phyloP scores from a whole-genome alignment of 23 red algal genomes.

The Cyanidium caldarium region DNA sequence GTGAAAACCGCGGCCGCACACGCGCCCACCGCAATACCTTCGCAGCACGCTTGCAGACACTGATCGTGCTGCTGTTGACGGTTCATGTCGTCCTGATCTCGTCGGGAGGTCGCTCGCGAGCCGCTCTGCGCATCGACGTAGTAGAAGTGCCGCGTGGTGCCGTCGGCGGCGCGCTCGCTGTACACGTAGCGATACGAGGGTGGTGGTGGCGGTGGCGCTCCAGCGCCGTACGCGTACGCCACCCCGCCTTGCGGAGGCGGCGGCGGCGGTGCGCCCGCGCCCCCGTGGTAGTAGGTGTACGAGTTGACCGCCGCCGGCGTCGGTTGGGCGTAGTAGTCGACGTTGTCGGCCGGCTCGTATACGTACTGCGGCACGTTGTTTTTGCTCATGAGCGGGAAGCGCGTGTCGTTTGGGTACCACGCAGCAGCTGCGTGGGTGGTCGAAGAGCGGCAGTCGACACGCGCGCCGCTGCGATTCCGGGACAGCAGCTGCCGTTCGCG shows the following conservation, averaged over 20 bases:
- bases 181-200: background rate
- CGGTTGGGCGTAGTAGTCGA: background rate
- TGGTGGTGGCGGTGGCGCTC: slow-evolving; percentile 1
- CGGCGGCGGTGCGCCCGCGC: background rate
- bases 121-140: background rate
- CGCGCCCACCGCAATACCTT: background rate
- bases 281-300: background rate
- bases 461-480: too few relatives aligned
- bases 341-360: background rate
- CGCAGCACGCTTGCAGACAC: slow-evolving; percentile 4
- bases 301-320: background rate
- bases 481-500: too few relatives aligned
- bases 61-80: background rate
- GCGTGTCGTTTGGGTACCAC: too few relatives aligned
- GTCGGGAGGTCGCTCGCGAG: background rate
- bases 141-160: background rate
- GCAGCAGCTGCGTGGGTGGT: too few relatives aligned
- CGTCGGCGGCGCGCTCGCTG: background rate
- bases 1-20: background rate
- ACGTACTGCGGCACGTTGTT: slow-evolving; percentile 2
- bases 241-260: background rate
- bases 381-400: too few relatives aligned
- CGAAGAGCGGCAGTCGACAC: too few relatives aligned
- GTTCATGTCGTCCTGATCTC: background rate
- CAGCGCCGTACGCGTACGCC: background rate